phyloP scores from a whole-genome alignment of 106 monocot genomes.

The Apostasia shenzhenica region DNA sequence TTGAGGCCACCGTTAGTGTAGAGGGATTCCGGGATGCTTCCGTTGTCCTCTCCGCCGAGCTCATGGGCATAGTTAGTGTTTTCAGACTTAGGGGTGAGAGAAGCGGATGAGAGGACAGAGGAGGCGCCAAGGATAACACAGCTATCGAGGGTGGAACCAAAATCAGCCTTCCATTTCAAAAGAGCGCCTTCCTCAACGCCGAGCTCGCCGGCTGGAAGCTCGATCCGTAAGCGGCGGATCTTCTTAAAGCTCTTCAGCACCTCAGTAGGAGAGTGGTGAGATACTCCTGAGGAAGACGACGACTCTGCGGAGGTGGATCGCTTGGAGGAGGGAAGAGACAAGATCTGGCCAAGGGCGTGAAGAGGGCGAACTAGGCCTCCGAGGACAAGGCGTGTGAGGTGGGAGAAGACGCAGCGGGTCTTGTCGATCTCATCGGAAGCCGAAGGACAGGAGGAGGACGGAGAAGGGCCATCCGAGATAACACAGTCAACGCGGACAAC shows the following conservation, averaged over 20 bases:
- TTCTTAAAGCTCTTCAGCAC: constrained; percentile 64
- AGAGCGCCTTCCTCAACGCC: constrained; percentile 54
- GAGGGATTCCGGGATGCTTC: constrained; percentile 57
- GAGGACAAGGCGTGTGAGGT: constrained; percentile 39
- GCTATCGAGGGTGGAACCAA: constrained; percentile 61
- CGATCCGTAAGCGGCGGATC: constrained; percentile 49
- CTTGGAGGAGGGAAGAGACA: constrained; percentile 5
- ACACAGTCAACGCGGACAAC: constrained; percentile 81
- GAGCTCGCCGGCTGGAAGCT: constrained; percentile 68
- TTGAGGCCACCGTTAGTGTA: constrained; percentile 64
- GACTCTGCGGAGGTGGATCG: not conserved
- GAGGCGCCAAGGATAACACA: constrained; percentile 82
- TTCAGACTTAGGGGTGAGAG: not conserved
- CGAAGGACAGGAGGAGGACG: constrained; percentile 1
- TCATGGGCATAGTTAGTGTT: constrained; percentile 5
- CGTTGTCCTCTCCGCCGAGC: constrained; percentile 20
- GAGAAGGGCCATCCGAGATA: constrained; percentile 42
- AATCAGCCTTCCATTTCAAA: constrained; percentile 73
- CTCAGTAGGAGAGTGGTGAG: constrained; percentile 72
- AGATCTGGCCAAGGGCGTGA: constrained; percentile 43
- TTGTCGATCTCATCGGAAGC: constrained; percentile 6
- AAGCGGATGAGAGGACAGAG: constrained; percentile 18
- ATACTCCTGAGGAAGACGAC: constrained; percentile 25
- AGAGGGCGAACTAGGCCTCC: constrained; percentile 42
- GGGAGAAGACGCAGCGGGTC: constrained; percentile 44